Base-by-base conservation (phyloP, 2,329 filamentous ascomycete genomes). In the Aspergillus fructus region DNA sequence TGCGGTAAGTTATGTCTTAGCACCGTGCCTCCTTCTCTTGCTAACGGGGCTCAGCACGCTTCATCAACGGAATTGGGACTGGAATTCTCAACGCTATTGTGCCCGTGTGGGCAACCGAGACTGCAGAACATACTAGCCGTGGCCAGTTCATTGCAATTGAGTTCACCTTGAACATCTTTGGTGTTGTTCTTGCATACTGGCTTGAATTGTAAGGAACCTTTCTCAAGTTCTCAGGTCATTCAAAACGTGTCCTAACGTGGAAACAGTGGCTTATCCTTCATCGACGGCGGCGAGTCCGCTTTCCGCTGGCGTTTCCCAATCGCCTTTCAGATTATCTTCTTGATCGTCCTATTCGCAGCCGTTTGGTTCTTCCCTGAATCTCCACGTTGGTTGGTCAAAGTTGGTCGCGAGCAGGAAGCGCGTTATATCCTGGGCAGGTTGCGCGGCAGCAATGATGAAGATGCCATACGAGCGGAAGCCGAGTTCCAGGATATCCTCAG, bases 131-230 rank as follows among this genome's bases (percentile, higher is more conserved):
- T 65, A 89, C 82, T 0, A 86, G 83, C 2, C 82, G 89, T 41
- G 89, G 89, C 5, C 81, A 85, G 48, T 89, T 89, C 61, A 84
- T 90, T 56, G 85, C 86, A 9, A 85, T 89, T 53, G 88, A 90
- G 65, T 90, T 91, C 61, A 90, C 87, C 0, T 72, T 90, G 8
- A 91, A 90, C 66, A 89, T 90, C 59, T 85, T 89, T 48, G 87
- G 87, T 65, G 85, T 89, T 0, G 83, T 86, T 19, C 77, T 86
- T 37, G 74, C 82, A 3, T 89, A 89, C 62, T 88, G 85, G 85
- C 68, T 81, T 8, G 78, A 79, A 63, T 86, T 83, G 75, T 77
- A 67, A 3, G 72, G 68, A 34, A 27, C 4, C 27, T 30, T 30
- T 9, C 27, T 30, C 27, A 30, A 30, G 9, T 7, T 11, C 17